Evolutionary conservation across 768 basidiomycete genomes (phyloP).

Genomic region (Auriscalpium orientale): DNA sequence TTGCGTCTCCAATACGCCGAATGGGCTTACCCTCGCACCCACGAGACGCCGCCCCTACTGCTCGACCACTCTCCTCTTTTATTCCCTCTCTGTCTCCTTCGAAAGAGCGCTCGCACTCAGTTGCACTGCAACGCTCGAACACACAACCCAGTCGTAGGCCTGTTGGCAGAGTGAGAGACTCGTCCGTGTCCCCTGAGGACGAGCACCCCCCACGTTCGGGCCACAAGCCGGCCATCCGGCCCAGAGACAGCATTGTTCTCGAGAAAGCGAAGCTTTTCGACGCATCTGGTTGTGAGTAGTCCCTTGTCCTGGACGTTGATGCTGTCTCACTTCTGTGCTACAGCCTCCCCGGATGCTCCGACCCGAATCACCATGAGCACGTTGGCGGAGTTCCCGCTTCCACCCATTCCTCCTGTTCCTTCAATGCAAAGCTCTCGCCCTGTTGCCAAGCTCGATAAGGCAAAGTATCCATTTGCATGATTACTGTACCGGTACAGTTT

Average conservation of each 20-base stretch:
- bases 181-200: not conserved
- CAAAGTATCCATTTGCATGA: constrained; percentile 24
- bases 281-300: constrained; percentile 25
- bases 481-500: too few relatives aligned
- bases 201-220: not conserved
- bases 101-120: not conserved
- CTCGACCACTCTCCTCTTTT: not conserved
- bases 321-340: constrained; percentile 13
- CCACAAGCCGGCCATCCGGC: not conserved
- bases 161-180: too few relatives aligned
- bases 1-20: constrained; percentile 16
- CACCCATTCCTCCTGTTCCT: constrained; percentile 27
- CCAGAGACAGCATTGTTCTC: constrained; percentile 17
- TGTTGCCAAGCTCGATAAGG: constrained; percentile 21
- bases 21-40: not conserved
- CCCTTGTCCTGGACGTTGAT: too few relatives aligned
- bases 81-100: not conserved
- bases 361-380: constrained; percentile 3
- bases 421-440: constrained; percentile 15
- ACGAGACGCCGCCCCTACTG: not conserved
- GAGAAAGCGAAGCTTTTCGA: constrained; percentile 13
- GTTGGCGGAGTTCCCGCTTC: constrained; percentile 15
- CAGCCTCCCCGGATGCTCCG: constrained; percentile 5
- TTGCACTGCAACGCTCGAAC: not conserved
- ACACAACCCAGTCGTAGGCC: not conserved